Base-by-base conservation (phyloP, 176 grass and related monocot genomes). In the Bolboschoenus planiculmis region DNA sequence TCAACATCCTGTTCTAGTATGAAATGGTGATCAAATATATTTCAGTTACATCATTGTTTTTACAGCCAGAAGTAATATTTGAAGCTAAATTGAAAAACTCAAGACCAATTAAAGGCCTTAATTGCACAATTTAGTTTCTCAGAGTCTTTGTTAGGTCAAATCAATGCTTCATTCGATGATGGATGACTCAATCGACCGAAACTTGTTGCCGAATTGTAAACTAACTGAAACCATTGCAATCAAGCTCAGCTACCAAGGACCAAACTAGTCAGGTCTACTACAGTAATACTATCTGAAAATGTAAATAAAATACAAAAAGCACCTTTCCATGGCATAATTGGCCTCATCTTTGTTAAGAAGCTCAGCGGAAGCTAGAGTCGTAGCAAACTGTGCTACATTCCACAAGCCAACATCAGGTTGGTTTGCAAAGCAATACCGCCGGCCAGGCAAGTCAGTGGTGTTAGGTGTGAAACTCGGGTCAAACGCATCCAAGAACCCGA, bases 401-500 rank as follows among this genome's bases (percentile, higher is more conserved):
- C 96, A 99, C 79, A 99, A 86, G 51, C 96, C 92, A 85, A 99
- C 88, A 71, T 95, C 96, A 66, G 96, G 96, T 79, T 99, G 96
- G 83, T 99, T 99, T 53, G 96, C 96, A 80, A 99, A 99, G 85
- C 96, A 99, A 42, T 99, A 99, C 76, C 92, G 87, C 30, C 90
- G 83, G 40, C 96, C 92, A 78, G 96, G 96, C 31, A 99, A 87
- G 54, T 99, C 92, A 6, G 96, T 95, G 8, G 96, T 99, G 89
- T 99, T 99, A 29, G 96, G 96, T 76, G 92, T 95, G 82, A 82
- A 95, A 50, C 87, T 90, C 40, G 96, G 96, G 75, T 99, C 96
- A 83, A 99, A 99, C 30, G 96, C 92, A 91, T 99, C 96, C 33
- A 99, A 87, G 51, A 99, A 99, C 18, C 96, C 96, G 79, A 99